These are phyloP conservation scores for Talaromyces islandicus DNA, from an alignment of 2,329 filamentous ascomycete species.

Conservation along the genomic window DNA sequence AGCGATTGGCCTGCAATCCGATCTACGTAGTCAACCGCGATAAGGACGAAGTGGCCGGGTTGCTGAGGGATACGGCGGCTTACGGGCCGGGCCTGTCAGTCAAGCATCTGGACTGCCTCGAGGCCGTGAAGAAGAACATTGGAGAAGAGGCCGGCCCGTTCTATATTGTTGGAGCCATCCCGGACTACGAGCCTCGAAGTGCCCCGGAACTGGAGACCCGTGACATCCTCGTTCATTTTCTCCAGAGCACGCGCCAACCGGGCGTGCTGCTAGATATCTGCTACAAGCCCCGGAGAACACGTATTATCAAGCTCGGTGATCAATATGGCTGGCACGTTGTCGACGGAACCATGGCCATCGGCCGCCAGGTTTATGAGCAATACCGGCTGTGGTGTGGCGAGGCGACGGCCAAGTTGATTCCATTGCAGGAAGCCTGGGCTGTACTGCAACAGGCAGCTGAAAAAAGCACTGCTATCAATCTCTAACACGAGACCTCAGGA, in stretches of 20 bases:
- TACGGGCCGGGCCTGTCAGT: slow-evolving; percentile 12
- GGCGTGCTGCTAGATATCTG: slow-evolving; percentile 40
- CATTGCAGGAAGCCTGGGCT: slow-evolving; percentile 25
- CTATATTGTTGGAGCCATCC: slow-evolving; percentile 36
- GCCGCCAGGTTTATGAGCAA: slow-evolving; percentile 36
- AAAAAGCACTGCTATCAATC: slow-evolving; percentile 29
- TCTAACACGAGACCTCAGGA: slow-evolving; percentile 3
- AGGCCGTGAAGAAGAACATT: slow-evolving; percentile 18
- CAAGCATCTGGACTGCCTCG: slow-evolving; percentile 23
- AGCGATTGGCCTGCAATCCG: slow-evolving; percentile 19
- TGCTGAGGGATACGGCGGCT: slow-evolving; percentile 19
- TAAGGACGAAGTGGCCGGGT: slow-evolving; percentile 20
- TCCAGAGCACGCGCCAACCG: slow-evolving; percentile 17
- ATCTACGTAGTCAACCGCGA: slow-evolving; percentile 37
- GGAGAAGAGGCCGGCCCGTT: slow-evolving; percentile 15
- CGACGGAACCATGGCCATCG: slow-evolving; percentile 38
- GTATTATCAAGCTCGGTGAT: slow-evolving; percentile 30
- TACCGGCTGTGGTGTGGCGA: slow-evolving; percentile 34
- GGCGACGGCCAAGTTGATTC: slow-evolving; percentile 18
- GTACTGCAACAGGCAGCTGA: slow-evolving; percentile 27
- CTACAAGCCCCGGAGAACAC: slow-evolving; percentile 36
- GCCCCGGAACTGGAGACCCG: slow-evolving; percentile 21
- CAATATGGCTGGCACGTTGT: slow-evolving; percentile 30
- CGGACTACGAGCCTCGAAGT: slow-evolving; percentile 30
- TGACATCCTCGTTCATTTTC: slow-evolving; percentile 22